Evolutionary conservation across 768 basidiomycete species (phyloP).

Genomic region (Amyloporia xantha): DNA sequence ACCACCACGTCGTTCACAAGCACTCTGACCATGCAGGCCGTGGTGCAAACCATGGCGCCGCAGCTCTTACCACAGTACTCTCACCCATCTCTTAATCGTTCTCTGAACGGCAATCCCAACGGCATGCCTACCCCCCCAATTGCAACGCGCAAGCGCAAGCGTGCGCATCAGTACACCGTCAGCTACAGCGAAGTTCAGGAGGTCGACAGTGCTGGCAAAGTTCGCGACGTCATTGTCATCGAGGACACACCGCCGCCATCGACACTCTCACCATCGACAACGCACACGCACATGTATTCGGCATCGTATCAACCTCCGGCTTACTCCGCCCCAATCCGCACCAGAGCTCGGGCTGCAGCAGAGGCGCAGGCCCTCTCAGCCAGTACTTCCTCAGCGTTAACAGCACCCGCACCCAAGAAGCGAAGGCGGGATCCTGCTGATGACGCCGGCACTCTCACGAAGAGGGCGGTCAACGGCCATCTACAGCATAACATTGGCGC

Average conservation of each 20-base stretch:
- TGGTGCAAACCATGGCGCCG: constrained; percentile 58
- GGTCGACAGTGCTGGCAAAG: constrained; percentile 68
- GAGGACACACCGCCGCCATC: constrained; percentile 86
- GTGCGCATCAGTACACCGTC: constrained; percentile 73
- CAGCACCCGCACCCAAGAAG: constrained; percentile 70
- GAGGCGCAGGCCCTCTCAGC: constrained; percentile 76
- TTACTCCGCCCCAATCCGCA: constrained; percentile 72
- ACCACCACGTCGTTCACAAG: constrained; percentile 51
- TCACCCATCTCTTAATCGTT: constrained; percentile 43
- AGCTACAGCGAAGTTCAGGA: constrained; percentile 87
- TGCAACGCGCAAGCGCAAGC: constrained; percentile 75
- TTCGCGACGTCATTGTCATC: constrained; percentile 87
- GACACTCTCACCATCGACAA: constrained; percentile 64
- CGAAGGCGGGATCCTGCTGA: constrained; percentile 73
- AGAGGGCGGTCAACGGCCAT: constrained; percentile 53
- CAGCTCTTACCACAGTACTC: constrained; percentile 59
- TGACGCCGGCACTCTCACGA: constrained; percentile 63
- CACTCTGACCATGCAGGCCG: constrained; percentile 62
- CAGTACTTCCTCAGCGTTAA: constrained; percentile 52
- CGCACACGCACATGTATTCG: constrained; percentile 63
- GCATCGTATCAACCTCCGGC: constrained; percentile 75
- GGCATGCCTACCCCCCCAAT: constrained; percentile 68
- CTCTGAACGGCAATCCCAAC: constrained; percentile 36
- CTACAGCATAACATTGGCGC: constrained; percentile 43
- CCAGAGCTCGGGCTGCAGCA: constrained; percentile 79